Base-by-base conservation (phyloP, 352 stramenopile genomes). In the Lagenidium sp. region DNA sequence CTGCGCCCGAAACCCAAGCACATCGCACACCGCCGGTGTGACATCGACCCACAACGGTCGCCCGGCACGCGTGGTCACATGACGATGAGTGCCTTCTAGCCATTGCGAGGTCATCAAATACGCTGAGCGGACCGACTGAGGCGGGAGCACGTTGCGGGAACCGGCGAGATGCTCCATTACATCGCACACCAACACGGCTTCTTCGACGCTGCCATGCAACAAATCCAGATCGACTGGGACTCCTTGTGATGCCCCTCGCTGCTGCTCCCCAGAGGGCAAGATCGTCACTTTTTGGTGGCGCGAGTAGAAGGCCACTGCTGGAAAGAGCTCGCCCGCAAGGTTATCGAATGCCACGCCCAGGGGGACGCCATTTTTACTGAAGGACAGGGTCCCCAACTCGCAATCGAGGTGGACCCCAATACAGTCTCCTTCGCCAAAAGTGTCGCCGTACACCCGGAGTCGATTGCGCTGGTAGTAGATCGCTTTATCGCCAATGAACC, bases 401-500 rank as follows among this genome's bases (percentile, higher is more conserved):
- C 85, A 93, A 53, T 96, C 74, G 10, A 97, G 55, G 1, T 60
- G 69, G 6, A 94, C 73, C 1, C 77, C 76, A 21, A 98, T 82
- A 29, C 75, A 60, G 39, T 97, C 90, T 1, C 85, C 85, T 60
- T 95, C 76, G 0, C 59, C 57, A 56, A 95, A 98, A 1, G 35
- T 53, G 12, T 91, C 81, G 6, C 90, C 89, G 40, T 95, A 98
- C 20, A 85, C 59, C 6, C 82, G 87, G 6, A 96, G 41, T 7
- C 97, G 97, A 46, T 94, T 96, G 19, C 96, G 74, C 49, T 98
- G 95, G 54, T 99, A 97, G 60, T 98, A 99, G 12, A 99, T 64
- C n/a, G 95, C 95, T 55, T 97, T 95, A 41, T 98, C 97, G 0
- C 95, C 97, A 43, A 99, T 99, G 43, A 97, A 97, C 7, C 97